phyloP scores from a whole-genome alignment of 2,329 filamentous ascomycete genomes.

The Erysiphe pisi region DNA sequence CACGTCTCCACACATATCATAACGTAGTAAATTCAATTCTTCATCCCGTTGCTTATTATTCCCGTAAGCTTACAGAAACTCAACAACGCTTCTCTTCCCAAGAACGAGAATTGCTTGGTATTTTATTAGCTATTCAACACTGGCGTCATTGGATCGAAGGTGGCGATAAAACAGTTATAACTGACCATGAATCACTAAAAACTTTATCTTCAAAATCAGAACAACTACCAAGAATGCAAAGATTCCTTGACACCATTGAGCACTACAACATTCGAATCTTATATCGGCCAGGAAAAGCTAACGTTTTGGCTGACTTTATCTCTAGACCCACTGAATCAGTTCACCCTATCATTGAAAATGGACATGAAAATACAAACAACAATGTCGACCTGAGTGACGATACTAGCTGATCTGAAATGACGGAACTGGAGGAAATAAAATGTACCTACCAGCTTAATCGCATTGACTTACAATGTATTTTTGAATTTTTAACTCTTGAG shows the following conservation, averaged over 20 bases:
- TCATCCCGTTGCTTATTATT: no score
- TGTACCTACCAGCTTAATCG: neutral
- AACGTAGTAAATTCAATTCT: no score
- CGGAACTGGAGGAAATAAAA: neutral
- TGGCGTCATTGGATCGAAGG: constrained; percentile 16
- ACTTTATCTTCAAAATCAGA: neutral
- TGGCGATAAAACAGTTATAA: neutral
- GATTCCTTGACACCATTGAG: neutral
- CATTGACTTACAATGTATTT: constrained; percentile 23
- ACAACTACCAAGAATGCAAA: neutral
- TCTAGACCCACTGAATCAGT: neutral
- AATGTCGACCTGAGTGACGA: no score
- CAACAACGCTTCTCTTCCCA: constrained; percentile 22
- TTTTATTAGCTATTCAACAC: neutral
- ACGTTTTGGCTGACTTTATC: constrained; percentile 2
- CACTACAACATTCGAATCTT: neutral
- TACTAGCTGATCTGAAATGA: no score
- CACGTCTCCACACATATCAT: neutral
- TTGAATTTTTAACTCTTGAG: neutral
- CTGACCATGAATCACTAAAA: constrained; percentile 5
- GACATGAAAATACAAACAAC: no score
- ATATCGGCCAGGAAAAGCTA: constrained; percentile 22
- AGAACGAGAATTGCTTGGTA: constrained; percentile 8
- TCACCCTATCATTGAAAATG: no score
- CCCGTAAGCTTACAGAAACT: neutral